Conservation (phyloP, 2,329 filamentous ascomycete genomes). For the Geoglossum cookeanum region DNA sequence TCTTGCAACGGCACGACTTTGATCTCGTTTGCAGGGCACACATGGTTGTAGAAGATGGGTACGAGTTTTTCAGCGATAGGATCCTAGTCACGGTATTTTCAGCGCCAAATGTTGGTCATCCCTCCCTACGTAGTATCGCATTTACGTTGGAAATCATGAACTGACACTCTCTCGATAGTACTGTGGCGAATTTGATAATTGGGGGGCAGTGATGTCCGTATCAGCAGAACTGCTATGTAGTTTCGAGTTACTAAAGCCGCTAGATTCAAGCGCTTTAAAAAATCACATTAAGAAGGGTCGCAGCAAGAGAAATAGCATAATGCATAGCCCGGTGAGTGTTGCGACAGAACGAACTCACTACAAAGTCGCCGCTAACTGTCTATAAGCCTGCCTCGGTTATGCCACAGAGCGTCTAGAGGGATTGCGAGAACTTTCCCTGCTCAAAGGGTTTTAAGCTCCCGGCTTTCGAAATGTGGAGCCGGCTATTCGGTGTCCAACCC, state of each 20-base stretch:
- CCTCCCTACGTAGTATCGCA: not conserved
- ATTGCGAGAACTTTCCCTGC: not conserved
- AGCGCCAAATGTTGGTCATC: slow-evolving; percentile 67
- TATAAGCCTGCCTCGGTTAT: slow-evolving; percentile 4
- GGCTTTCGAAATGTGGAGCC: not conserved
- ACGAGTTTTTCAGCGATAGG: slow-evolving; percentile 94
- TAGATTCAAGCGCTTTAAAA: slow-evolving; percentile 91
- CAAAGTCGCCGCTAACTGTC: not conserved
- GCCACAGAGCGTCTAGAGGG: slow-evolving; percentile 2
- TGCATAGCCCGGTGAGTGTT: slow-evolving; percentile 78
- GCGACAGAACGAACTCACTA: not conserved
- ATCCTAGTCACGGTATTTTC: slow-evolving; percentile 94
- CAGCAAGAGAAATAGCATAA: slow-evolving; percentile 83
- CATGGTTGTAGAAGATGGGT: slow-evolving; percentile 98
- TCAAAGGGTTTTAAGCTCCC: not conserved
- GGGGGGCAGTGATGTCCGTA: slow-evolving; percentile 97
- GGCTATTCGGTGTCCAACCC: not conserved
- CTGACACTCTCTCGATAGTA: slow-evolving; percentile 37
- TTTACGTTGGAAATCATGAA: not conserved
- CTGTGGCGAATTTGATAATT: slow-evolving; percentile 97
- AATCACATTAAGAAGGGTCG: slow-evolving; percentile 97
- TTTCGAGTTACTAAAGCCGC: slow-evolving; percentile 88
- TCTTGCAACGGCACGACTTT: slow-evolving; percentile 85
- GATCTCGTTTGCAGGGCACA: slow-evolving; percentile 93
- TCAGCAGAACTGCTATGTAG: slow-evolving; percentile 85